Evolutionary conservation across 805 yeast species (phyloP).

Genomic region (Grigorovia jiainica): DNA sequence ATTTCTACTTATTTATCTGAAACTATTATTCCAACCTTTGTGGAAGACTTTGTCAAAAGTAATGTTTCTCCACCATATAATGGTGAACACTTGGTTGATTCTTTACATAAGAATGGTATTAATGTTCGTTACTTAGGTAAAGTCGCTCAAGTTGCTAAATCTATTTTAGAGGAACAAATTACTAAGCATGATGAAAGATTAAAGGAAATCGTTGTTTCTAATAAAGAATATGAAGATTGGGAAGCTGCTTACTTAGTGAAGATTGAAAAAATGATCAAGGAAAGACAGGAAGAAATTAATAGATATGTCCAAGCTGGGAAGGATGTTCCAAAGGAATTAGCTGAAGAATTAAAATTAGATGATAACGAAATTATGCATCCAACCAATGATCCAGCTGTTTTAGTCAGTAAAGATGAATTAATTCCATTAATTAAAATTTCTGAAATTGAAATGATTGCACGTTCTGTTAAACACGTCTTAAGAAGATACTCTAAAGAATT

Average conservation of each 20-base stretch:
- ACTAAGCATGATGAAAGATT: slow-evolving; percentile 15
- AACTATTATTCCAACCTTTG: slow-evolving; percentile 52
- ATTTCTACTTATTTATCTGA: slow-evolving; percentile 55
- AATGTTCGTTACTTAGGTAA: slow-evolving; percentile 81
- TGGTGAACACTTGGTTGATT: slow-evolving; percentile 61
- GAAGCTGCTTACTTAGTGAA: slow-evolving; percentile 23
- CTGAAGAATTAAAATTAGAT: slow-evolving; percentile 26
- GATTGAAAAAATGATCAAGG: slow-evolving; percentile 26
- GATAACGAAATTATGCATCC: slow-evolving; percentile 28
- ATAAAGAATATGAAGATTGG: slow-evolving; percentile 29
- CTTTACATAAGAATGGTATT: slow-evolving; percentile 74
- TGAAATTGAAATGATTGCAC: slow-evolving; percentile 59
- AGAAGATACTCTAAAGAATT: slow-evolving; percentile 37
- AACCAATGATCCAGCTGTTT: slow-evolving; percentile 27
- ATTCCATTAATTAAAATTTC: slow-evolving; percentile 40
- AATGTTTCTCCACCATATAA: slow-evolving; percentile 62
- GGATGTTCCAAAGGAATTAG: slow-evolving; percentile 28
- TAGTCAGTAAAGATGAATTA: slow-evolving; percentile 31
- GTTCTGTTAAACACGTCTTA: slow-evolving; percentile 69
- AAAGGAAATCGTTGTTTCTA: slow-evolving; percentile 18
- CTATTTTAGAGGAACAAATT: slow-evolving; percentile 16
- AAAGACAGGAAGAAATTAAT: slow-evolving; percentile 29
- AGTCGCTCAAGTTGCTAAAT: slow-evolving; percentile 27
- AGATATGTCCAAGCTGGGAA: slow-evolving; percentile 26
- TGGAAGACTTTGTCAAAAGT: slow-evolving; percentile 34